Evolutionary conservation across 306 rosid species (phyloP).

Genomic region (Chamaecrista fasciculata): DNA sequence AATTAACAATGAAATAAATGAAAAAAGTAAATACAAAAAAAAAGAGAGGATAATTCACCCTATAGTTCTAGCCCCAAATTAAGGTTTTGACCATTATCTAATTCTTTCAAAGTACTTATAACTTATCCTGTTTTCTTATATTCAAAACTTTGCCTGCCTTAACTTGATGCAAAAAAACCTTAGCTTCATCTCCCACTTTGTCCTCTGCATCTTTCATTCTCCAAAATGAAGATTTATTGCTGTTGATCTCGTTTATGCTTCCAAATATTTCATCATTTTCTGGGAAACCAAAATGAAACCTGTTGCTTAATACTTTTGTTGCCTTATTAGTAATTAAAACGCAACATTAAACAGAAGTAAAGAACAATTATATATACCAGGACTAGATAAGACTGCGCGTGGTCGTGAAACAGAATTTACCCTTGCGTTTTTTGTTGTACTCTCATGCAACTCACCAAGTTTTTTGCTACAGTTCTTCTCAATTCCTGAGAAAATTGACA

Average conservation of each 20-base stretch:
- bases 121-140: constrained; percentile 1
- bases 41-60: too few relatives aligned
- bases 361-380: constrained; percentile 33
- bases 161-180: constrained; percentile 13
- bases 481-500: constrained; percentile 28
- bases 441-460: neutral
- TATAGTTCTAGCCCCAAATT: too few relatives aligned
- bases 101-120: too few relatives aligned
- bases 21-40: too few relatives aligned
- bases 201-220: constrained; percentile 26
- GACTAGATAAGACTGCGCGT: constrained; percentile 69
- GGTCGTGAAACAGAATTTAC: constrained; percentile 43
- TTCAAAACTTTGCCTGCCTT: neutral
- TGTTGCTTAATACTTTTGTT: neutral
- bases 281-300: constrained; percentile 4
- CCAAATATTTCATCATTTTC: constrained; percentile 61
- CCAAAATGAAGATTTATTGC: constrained; percentile 7
- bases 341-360: neutral
- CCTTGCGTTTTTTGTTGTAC: constrained; percentile 24
- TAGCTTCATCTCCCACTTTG: constrained; percentile 5
- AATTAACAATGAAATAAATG: too few relatives aligned
- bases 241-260: constrained; percentile 36
- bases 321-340: neutral
- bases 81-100: too few relatives aligned
- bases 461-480: constrained; percentile 21